Evolutionary conservation across 805 yeast species (phyloP).

Genomic region (Cyberlindnera subsufficiens): DNA sequence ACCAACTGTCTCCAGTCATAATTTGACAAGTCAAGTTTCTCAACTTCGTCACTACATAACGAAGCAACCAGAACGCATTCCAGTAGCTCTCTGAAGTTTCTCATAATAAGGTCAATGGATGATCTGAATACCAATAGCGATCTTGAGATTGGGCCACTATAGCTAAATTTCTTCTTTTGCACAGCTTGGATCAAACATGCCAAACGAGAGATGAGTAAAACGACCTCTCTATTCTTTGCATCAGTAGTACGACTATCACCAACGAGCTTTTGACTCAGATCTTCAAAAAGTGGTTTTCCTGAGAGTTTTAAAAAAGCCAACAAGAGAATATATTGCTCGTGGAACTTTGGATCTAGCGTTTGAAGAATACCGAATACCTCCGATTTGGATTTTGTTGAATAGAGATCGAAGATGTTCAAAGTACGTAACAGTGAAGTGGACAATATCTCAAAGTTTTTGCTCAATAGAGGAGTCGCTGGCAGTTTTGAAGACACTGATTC

Average conservation of each 20-base stretch:
- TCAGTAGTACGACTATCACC: conserved; percentile 32
- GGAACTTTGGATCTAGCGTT: conserved; percentile 25
- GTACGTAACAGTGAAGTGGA: conserved; percentile 51
- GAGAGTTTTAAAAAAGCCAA: conserved; percentile 40
- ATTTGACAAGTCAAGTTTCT: conserved; percentile 42
- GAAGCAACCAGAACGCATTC: conserved; percentile 47
- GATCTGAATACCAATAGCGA: conserved; percentile 63
- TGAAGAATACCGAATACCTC: conserved; percentile 32
- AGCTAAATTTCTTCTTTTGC: conserved; percentile 47
- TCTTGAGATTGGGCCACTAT: conserved; percentile 67
- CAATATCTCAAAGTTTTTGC: conserved; percentile 45
- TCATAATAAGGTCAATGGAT: conserved; percentile 46
- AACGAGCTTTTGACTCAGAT: conserved; percentile 30
- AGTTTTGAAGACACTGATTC: conserved; percentile 10
- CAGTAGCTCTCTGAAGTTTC: conserved; percentile 46
- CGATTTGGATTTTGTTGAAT: conserved; percentile 32
- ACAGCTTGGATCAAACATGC: conserved; percentile 37
- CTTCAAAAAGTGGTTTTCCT: conserved; percentile 31
- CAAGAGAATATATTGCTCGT: conserved; percentile 41
- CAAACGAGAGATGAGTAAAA: conserved; percentile 42
- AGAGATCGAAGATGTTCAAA: conserved; percentile 44
- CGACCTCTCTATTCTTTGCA: conserved; percentile 26
- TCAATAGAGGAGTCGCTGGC: conserved; percentile 23
- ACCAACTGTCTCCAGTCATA: conserved; percentile 56
- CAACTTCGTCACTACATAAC: conserved; percentile 50